phyloP scores from a whole-genome alignment of 23 red algal species.

The Gracilaria vermiculophylla region DNA sequence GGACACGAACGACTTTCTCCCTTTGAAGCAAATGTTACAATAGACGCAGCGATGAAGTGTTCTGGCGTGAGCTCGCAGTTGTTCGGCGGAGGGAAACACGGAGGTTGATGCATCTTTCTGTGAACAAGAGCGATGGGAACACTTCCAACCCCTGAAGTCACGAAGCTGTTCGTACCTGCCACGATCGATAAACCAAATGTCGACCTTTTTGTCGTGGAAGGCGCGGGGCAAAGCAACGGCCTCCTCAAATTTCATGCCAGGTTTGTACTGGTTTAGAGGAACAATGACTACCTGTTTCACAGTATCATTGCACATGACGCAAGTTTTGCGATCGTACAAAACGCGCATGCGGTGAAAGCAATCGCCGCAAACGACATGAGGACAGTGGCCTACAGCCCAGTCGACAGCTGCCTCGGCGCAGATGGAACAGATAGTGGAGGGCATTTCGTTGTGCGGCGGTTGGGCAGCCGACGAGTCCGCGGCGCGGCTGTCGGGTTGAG shows the following conservation, averaged over 20 bases:
- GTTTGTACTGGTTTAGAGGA: background rate
- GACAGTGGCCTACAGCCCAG: constrained; percentile 79
- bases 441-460: constrained; percentile 4
- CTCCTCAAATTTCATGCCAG: constrained; percentile 2
- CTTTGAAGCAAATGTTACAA: constrained; percentile 57
- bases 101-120: background rate
- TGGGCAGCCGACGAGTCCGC: background rate
- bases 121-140: constrained; percentile 35
- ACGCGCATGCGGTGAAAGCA: constrained; percentile 88
- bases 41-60: constrained; percentile 45
- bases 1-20: constrained; percentile 44
- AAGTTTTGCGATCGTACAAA: constrained; percentile 69
- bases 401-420: constrained; percentile 58
- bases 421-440: constrained; percentile 59
- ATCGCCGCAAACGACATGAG: constrained; percentile 75
- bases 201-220: constrained; percentile 45
- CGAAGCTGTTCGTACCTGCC: constrained; percentile 31
- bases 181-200: constrained; percentile 47
- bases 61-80: constrained; percentile 55
- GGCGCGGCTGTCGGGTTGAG: background rate
- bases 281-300: constrained; percentile 65
- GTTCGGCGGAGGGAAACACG: constrained; percentile 12
- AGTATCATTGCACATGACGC: constrained; percentile 81
- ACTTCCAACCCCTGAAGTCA: constrained; percentile 39
- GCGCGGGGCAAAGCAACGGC: constrained; percentile 24